Evolutionary conservation across 1,284 basidiomycete genomes (phyloP).

Genomic region (Fistulina hepatica): DNA sequence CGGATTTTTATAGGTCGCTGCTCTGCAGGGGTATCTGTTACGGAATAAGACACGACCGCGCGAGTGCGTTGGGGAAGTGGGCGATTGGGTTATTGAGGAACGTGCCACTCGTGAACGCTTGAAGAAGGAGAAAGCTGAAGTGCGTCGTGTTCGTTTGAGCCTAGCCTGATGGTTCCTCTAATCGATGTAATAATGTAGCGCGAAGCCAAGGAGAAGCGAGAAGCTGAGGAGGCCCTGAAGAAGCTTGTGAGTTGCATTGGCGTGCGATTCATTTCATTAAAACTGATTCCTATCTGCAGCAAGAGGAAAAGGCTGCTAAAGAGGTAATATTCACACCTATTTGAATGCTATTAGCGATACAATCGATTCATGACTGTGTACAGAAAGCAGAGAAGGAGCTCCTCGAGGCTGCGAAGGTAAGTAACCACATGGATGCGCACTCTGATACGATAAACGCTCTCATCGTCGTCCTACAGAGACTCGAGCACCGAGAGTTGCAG

Average conservation of each 20-base stretch:
- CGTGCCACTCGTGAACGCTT: constrained; percentile 71
- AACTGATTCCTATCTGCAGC: constrained; percentile 24
- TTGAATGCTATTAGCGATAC: too few relatives aligned
- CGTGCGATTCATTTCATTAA: constrained; percentile 6
- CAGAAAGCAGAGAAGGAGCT: constrained; percentile 41
- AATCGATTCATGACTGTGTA: constrained; percentile 8
- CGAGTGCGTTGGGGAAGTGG: constrained; percentile 71
- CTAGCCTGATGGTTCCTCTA: constrained; percentile 11
- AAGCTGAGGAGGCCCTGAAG: constrained; percentile 47
- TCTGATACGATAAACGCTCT: too few relatives aligned
- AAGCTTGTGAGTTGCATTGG: constrained; percentile 41
- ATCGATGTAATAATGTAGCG: constrained; percentile 30
- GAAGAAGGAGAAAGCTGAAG: constrained; percentile 80
- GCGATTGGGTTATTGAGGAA: constrained; percentile 63
- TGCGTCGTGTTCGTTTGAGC: constrained; percentile 13
- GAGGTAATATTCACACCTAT: constrained; percentile 30
- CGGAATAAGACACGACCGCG: constrained; percentile 77
- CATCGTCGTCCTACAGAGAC: too few relatives aligned
- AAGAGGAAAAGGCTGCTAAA: constrained; percentile 40
- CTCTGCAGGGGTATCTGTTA: constrained; percentile 73
- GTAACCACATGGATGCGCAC: too few relatives aligned
- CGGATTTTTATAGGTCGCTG: constrained; percentile 49
- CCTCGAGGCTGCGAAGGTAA: too few relatives aligned
- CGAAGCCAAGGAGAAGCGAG: constrained; percentile 66
- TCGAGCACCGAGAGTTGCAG: too few relatives aligned